Conservation (phyloP, 495 filamentous ascomycete species). For the Penicillium pulvis region DNA sequence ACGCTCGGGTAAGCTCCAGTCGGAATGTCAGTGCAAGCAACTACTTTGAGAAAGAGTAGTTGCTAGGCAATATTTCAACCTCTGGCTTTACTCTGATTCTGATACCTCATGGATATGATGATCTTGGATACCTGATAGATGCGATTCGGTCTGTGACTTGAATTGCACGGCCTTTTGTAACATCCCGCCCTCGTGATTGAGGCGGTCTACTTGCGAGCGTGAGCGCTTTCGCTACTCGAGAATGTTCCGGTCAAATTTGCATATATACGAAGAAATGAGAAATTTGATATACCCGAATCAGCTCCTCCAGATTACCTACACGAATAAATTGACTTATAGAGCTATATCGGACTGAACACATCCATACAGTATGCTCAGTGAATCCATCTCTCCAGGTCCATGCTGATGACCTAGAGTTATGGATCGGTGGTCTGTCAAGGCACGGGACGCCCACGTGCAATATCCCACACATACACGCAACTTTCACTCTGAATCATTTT, state of each 20-base stretch:
- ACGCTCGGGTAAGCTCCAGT: slow-evolving; percentile 46
- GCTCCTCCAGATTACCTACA: background rate
- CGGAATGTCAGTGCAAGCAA: slow-evolving; percentile 31
- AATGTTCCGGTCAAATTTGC: slow-evolving; percentile 26
- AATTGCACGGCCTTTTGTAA: slow-evolving; percentile 2
- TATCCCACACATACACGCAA: background rate
- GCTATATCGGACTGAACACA: background rate
- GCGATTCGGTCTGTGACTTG: slow-evolving; percentile 8
- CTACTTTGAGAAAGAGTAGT: slow-evolving; percentile 39
- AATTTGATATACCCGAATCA: slow-evolving; percentile 17
- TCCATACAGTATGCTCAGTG: background rate
- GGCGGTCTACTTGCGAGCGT: slow-evolving; percentile 15
- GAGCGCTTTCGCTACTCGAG: background rate
- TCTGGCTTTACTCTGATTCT: background rate
- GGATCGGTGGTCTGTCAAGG: background rate
- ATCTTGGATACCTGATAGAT: slow-evolving; percentile 13
- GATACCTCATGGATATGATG: slow-evolving; percentile 11
- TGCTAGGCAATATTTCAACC: background rate
- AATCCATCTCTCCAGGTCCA: background rate
- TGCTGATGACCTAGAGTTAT: background rate
- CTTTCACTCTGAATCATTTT: background rate
- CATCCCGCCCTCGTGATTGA: slow-evolving; percentile 8
- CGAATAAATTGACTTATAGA: background rate
- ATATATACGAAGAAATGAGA: slow-evolving; percentile 38
- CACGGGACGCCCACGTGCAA: slow-evolving; percentile 28